Evolutionary conservation across 2,329 filamentous ascomycete species (phyloP).

Genomic region (Periconia sp.): DNA sequence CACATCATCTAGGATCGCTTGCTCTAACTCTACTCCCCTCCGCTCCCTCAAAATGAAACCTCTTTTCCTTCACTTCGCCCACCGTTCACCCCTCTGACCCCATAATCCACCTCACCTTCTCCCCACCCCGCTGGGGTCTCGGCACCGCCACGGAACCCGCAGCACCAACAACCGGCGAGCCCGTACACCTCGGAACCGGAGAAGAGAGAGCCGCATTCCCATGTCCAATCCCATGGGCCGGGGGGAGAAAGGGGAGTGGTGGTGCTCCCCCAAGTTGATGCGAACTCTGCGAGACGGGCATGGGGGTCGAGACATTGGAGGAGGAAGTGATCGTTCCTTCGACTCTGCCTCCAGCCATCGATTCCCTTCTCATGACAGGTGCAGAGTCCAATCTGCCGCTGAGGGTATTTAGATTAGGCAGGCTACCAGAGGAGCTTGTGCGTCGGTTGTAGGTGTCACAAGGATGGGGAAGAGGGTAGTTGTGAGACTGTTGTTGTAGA

Average conservation of each 20-base stretch:
- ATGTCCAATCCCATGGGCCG: not conserved
- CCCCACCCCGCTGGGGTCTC: constrained; percentile 3
- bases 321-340: not conserved
- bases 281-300: not conserved
- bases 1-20: no score
- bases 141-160: not conserved
- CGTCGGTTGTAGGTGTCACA: constrained; percentile 8
- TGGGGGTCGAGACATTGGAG: not conserved
- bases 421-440: constrained; percentile 9
- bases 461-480: no score
- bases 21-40: no score
- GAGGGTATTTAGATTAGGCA: constrained; percentile 6
- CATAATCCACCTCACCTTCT: constrained; percentile 38
- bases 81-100: constrained; percentile 28
- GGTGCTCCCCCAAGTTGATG: no score
- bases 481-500: not conserved
- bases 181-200: not conserved
- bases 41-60: no score
- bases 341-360: not conserved
- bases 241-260: no score
- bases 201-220: not conserved
- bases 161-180: not conserved
- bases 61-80: no score
- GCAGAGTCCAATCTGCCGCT: not conserved
- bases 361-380: not conserved